Conservation (phyloP, 1,139 yeast genomes). For the Saccharomycopsis phalli region DNA sequence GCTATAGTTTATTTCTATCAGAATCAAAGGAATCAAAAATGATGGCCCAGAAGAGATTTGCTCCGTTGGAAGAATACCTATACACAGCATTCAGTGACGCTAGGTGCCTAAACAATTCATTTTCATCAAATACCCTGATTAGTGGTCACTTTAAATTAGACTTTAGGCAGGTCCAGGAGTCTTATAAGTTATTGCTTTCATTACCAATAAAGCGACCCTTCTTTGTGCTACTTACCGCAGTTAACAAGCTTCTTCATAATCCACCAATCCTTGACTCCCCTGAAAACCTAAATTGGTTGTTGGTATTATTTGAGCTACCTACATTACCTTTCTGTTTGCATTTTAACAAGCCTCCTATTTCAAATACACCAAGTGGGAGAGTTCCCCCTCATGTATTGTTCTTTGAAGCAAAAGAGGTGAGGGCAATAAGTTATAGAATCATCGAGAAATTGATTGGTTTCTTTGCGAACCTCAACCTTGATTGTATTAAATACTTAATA, state of each 20-base stretch:
- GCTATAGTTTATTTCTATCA: neutral
- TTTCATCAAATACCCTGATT: constrained; percentile 28
- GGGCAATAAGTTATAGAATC: constrained; percentile 51
- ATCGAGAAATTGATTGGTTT: constrained; percentile 60
- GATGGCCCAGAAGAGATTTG: constrained; percentile 31
- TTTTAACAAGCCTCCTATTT: constrained; percentile 23
- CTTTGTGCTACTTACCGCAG: constrained; percentile 42
- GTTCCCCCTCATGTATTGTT: constrained; percentile 22
- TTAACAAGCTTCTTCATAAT: constrained; percentile 39
- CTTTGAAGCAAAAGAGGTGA: constrained; percentile 44
- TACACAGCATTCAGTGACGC: constrained; percentile 35
- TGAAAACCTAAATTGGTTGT: constrained; percentile 41
- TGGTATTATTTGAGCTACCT: constrained; percentile 58
- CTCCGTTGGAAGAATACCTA: constrained; percentile 41
- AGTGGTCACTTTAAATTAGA: constrained; percentile 25
- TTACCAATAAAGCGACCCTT: constrained; percentile 56
- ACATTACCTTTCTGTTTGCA: constrained; percentile 39
- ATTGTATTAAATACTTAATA: constrained; percentile 38
- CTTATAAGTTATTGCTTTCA: constrained; percentile 35
- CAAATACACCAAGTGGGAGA: constrained; percentile 14
- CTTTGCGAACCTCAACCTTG: constrained; percentile 41
- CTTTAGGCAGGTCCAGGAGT: constrained; percentile 34
- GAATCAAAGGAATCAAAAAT: neutral
- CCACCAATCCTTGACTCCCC: constrained; percentile 33
- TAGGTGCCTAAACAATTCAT: constrained; percentile 41